Percentiles rank a stretch among this genome's conserved stretches.
Evolutionary conservation across 768 basidiomycete genomes (phyloP).

Genomic region (Termitomyces sp.): DNA sequence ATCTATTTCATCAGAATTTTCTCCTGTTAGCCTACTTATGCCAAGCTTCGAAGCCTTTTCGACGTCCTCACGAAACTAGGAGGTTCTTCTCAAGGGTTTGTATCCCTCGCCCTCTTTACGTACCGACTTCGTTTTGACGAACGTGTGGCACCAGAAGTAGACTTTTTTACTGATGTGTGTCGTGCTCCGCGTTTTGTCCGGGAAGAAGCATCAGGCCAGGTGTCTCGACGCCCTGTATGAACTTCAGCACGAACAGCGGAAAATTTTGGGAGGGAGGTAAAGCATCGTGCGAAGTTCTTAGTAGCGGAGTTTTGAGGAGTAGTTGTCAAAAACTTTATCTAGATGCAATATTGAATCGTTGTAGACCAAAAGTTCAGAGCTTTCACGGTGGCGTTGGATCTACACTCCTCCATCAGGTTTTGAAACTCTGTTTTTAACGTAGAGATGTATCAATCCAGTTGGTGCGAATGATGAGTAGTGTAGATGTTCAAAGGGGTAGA

Average conservation of each 20-base stretch:
- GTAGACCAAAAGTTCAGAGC: too few relatives aligned
- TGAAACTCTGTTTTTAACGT: not conserved
- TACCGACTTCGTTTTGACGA: not conserved
- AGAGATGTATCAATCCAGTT: not conserved
- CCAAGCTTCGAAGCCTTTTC: not conserved
- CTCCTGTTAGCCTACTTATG: not conserved
- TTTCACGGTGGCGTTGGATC: not conserved
- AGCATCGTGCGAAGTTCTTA: not conserved
- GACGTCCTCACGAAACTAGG: not conserved
- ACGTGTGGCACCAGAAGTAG: not conserved
- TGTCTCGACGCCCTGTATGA: not conserved
- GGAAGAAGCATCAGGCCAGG: not conserved
- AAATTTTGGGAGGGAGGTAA: not conserved
- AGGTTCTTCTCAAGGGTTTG: not conserved
- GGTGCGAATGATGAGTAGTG: not conserved
- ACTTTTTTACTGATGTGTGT: not conserved
- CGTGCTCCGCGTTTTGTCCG: not conserved
- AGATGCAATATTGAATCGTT: too few relatives aligned
- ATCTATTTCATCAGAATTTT: not conserved
- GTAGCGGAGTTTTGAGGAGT: not conserved
- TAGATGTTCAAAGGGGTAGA: not conserved
- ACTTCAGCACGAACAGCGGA: not conserved
- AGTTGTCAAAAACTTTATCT: not conserved
- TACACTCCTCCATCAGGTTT: slow-evolving; percentile 1
- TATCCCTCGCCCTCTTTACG: not conserved